Base-by-base conservation (phyloP, 148 eudicot species). In the Rhododendron griersonianum region DNA sequence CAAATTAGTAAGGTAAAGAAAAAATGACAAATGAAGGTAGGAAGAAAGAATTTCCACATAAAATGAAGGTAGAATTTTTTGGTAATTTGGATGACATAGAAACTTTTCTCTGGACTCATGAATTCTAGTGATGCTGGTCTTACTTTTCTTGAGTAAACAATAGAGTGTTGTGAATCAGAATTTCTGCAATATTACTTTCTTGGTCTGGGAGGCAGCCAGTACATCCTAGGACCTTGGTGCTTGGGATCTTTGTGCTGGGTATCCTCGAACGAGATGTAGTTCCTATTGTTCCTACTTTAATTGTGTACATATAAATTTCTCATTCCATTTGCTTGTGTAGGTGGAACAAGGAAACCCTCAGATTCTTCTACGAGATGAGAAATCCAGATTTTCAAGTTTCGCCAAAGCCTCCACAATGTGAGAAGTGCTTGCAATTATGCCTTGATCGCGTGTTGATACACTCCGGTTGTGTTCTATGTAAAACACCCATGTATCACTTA, bases 291-390 rank as follows among this genome's bases (percentile, higher is more conserved):
- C 13, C 23, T 19, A 63, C 7, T 78, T 3, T 10, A n/a, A 39
- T 1, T 69, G 15, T 69, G 15, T 28, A 28, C 10, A 0, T 30
- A 30, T 11, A 30, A 69, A 44, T 37, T 53, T 51, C 84, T 81
- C 9, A 25, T n/a, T 25, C 59, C 28, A 45, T 53, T 78, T 16
- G 23, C 21, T 78, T 61, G 76, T 61, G 80, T 83, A 96, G 98
- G 95, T 96, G 53, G 99, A 96, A 87, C 92, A 95, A 89, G 99
- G 99, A 83, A 90, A 94, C 86, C 99, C 99, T 19, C 90, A 88
- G 77, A 80, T 89, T 89, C 94, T 96, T 85, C 89, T 93, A 77
- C 92, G 86, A 83, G 91, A 94, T 21, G 90, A 83, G 78, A 74
- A 44, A 21, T 91, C 95, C 57, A 90, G 86, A 86, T 95, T 96